Base-by-base conservation (phyloP, 2,329 filamentous ascomycete species). In the Fusarium foetens region DNA sequence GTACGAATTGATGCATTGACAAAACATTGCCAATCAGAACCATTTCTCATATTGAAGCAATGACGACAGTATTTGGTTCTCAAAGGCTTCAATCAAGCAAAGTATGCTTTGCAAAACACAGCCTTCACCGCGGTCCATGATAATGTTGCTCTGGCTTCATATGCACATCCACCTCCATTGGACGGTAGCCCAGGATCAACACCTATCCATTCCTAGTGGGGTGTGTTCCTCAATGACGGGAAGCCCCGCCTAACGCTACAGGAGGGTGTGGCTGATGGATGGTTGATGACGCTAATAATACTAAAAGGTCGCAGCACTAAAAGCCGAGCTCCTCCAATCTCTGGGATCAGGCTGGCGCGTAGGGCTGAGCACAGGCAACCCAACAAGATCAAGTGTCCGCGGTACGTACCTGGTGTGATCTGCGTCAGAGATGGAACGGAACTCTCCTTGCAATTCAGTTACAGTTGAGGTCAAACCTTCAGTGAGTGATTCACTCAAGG, bases 311-410 rank as follows among this genome's bases (percentile, higher is more conserved):
- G 63, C 63, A 77, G 38, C 64, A 58, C 66, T 76, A 74, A 70
- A 58, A 65, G 39, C 63, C 54, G 39, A 63, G 55, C 55, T 62
- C 58, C 67, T 63, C 58, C 41, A 61, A 52, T 69, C 57, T 70
- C 51, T 68, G 55, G 66, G 62, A 61, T 23, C 66, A 70, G 68
- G 63, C 66, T 66, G 72, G 66, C 63, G 66, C 64, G 68, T 77
- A 77, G 76, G 76, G 76, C 76, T 77, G 76, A 77, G 76, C 76
- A 76, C 70, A 65, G 74, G 59, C 70, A 62, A 58, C 66, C 46
- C 43, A 43, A 35, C 45, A 69, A 52, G 63, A 39, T 51, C 41
- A 27, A 48, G 53, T 39, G 27, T 27, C 17, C 31, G 8, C 14
- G 43, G 49, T 69, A 75, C 54, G 53, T 67, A 59, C 48, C 35